These are phyloP conservation scores for Cyphellophora attinorum DNA, from an alignment of 2,329 filamentous ascomycete species.

Conservation along the genomic window DNA sequence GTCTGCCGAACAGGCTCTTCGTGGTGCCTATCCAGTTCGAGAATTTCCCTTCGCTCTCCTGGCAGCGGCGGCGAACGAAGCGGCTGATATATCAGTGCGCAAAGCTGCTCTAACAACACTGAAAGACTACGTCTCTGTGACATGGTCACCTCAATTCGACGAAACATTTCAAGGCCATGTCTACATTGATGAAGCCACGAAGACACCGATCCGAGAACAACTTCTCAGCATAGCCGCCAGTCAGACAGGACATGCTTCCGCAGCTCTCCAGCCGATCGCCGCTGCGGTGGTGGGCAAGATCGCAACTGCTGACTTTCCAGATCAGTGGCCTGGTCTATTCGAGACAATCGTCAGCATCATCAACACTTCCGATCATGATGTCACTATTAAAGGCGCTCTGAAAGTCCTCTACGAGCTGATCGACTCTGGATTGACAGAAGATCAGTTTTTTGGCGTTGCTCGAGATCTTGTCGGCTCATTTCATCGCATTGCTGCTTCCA, in stretches of 20 bases:
- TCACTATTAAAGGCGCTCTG: conserved; percentile 78
- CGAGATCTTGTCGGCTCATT: conserved; percentile 74
- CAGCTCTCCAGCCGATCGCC: conserved; percentile 33
- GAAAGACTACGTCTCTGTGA: conserved; percentile 71
- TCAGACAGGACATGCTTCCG: conserved; percentile 35
- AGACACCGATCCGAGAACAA: conserved; percentile 61
- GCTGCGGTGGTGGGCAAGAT: conserved; percentile 91
- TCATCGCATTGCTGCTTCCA: conserved; percentile 70
- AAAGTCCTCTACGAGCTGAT: conserved; percentile 83
- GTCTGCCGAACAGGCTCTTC: conserved; percentile 77
- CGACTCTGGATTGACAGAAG: conserved; percentile 85
- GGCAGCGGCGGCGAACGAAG: conserved; percentile 68
- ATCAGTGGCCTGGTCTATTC: conserved; percentile 86
- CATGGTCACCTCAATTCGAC: conserved; percentile 71
- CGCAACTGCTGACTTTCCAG: conserved; percentile 83
- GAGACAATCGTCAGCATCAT: conserved; percentile 71
- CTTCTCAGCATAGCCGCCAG: conserved; percentile 71
- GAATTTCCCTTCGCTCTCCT: conserved; percentile 72
- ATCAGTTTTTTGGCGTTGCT: conserved; percentile 88
- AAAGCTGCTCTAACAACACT: conserved; percentile 74
- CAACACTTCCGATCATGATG: conserved; percentile 58
- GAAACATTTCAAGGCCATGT: conserved; percentile 56
- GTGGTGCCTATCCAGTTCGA: conserved; percentile 56
- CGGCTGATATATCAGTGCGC: conserved; percentile 63
- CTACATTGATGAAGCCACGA: conserved; percentile 62